A percentile compares a stretch with the other conserved stretches of the same genome.
Conservation (phyloP, 371 early-diverging fungal species). For the Rhizopus sp. region DNA sequence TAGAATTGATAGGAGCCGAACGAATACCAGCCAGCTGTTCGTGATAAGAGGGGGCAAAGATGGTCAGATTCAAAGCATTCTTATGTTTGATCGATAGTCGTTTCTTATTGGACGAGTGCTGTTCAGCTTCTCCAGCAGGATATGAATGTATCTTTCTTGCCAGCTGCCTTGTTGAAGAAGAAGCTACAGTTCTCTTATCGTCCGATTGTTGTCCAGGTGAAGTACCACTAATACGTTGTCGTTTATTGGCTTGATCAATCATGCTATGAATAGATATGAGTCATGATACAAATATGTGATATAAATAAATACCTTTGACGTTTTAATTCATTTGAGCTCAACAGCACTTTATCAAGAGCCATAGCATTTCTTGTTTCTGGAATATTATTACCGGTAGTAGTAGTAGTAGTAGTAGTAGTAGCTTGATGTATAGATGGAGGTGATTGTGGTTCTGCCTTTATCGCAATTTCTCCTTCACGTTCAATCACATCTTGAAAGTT, state of each 20-base stretch:
- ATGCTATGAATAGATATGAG: neutral
- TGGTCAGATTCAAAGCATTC: conserved; percentile 58
- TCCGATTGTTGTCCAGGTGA: conserved; percentile 1
- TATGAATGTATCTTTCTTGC: conserved; percentile 20
- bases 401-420: neutral
- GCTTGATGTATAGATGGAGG: conserved; percentile 13
- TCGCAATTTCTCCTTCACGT: neutral
- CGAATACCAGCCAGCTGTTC: conserved; percentile 54
- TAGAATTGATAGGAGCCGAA: conserved; percentile 60
- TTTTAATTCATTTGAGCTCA: conserved; percentile 19
- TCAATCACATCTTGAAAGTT: conserved; percentile 16
- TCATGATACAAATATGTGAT: neutral
- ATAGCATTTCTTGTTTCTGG: conserved; percentile 25
- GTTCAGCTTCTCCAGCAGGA: conserved; percentile 6
- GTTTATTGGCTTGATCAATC: conserved; percentile 4
- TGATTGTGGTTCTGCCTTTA: conserved; percentile 29
- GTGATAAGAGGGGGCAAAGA: conserved; percentile 60
- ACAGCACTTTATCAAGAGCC: conserved; percentile 28
- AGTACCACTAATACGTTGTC: neutral
- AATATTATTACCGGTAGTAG: too few relatives aligned
- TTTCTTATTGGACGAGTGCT: conserved; percentile 17
- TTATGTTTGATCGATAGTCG: conserved; percentile 37
- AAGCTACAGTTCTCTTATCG: conserved; percentile 20
- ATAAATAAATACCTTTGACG: conserved; percentile 16
- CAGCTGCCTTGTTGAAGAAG: conserved; percentile 9